Conservation (phyloP, 441 rosid genomes). For the Brassica hybrid region DNA sequence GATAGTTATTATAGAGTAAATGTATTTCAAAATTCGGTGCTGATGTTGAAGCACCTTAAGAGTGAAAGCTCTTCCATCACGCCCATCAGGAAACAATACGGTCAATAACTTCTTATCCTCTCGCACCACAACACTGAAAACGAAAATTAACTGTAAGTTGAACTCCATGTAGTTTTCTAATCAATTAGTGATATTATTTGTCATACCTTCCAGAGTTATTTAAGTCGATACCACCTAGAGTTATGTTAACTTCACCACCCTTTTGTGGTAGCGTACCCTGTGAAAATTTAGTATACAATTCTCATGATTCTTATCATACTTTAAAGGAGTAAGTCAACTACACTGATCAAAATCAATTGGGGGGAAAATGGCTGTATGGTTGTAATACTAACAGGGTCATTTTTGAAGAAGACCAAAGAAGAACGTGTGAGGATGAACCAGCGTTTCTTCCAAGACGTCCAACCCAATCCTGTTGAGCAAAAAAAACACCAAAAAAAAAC, state of each 20-base stretch:
- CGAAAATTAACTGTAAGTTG: constrained; percentile 37
- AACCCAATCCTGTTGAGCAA: constrained; percentile 80
- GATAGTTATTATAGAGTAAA: constrained; percentile 3
- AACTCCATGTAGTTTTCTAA: constrained; percentile 24
- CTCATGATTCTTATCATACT: constrained; percentile 11
- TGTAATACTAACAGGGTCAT: constrained; percentile 83
- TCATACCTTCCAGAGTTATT: constrained; percentile 96
- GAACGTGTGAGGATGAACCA: constrained; percentile 98
- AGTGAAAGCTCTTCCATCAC: constrained; percentile 99
- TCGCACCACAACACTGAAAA: constrained; percentile 93
- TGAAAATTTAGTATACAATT: constrained; percentile 32
- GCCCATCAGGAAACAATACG: constrained; percentile 98
- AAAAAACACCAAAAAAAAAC: constrained; percentile 16
- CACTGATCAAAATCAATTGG: constrained; percentile 5
- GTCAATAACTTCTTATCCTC: constrained; percentile 95
- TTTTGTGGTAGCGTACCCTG: constrained; percentile 91
- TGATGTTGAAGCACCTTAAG: constrained; percentile 73
- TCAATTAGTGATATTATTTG: constrained; percentile 12
- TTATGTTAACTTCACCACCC: constrained; percentile 95
- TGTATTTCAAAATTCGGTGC: constrained; percentile 11
- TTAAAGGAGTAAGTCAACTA: not conserved
- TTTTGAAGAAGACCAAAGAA: constrained; percentile 96
- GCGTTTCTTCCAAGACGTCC: constrained; percentile 99
- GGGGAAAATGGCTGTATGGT: constrained; percentile 1
- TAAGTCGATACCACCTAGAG: constrained; percentile 97